Evolutionary conservation across 805 yeast genomes (phyloP).

Genomic region (Candida stauntonica): DNA sequence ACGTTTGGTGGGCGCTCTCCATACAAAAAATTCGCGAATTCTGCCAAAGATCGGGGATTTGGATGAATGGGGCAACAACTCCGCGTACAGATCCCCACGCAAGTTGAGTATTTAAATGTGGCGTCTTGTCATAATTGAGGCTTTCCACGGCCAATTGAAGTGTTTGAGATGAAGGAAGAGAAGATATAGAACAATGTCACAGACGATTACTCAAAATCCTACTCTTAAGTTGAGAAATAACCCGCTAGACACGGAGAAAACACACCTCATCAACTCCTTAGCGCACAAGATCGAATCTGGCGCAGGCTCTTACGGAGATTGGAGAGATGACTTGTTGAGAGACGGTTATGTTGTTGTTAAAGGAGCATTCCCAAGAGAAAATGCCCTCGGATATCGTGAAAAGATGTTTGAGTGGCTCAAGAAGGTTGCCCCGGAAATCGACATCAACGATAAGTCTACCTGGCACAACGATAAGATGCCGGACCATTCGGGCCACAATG

Average conservation of each 20-base stretch:
- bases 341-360: constrained; percentile 33
- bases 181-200: too few relatives aligned
- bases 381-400: constrained; percentile 24
- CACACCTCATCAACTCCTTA: constrained; percentile 11
- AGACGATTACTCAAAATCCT: neutral
- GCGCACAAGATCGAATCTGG: constrained; percentile 9
- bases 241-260: constrained; percentile 17
- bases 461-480: constrained; percentile 31
- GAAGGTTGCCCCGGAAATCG: constrained; percentile 21
- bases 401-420: constrained; percentile 25
- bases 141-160: too few relatives aligned
- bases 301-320: constrained; percentile 20
- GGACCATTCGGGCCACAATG: constrained; percentile 16
- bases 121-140: too few relatives aligned
- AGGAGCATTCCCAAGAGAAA: constrained; percentile 25
- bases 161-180: too few relatives aligned
- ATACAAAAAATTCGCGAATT: too few relatives aligned
- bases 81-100: too few relatives aligned
- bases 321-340: constrained; percentile 28
- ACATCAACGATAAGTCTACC: constrained; percentile 26
- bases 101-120: too few relatives aligned
- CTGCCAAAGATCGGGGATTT: too few relatives aligned
- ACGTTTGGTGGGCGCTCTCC: too few relatives aligned
- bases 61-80: too few relatives aligned
- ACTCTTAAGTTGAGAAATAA: constrained; percentile 9